These are phyloP conservation scores for Colletotrichum noveboracense DNA, from an alignment of 2,329 filamentous ascomycete genomes.

Conservation along the genomic window DNA sequence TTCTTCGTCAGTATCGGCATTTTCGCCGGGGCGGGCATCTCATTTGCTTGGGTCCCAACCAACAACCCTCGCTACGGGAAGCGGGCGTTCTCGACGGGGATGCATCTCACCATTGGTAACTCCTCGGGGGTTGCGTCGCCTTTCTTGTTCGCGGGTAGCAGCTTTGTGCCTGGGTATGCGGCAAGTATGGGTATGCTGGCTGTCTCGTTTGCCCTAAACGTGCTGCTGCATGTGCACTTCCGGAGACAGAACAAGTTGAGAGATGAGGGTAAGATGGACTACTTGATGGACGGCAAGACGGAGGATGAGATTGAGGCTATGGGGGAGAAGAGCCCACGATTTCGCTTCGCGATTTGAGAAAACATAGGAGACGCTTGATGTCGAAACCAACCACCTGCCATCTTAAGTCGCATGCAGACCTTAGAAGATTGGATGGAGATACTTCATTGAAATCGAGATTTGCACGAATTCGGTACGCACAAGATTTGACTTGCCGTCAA, in stretches of 20 bases:
- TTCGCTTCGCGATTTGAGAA: constrained; percentile 25
- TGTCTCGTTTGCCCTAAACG: constrained; percentile 33
- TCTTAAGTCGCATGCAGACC: too few species aligned
- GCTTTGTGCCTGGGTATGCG: constrained; percentile 55
- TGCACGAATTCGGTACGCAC: too few species aligned
- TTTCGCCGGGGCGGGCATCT: background rate
- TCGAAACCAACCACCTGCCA: too few species aligned
- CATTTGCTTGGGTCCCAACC: constrained; percentile 21
- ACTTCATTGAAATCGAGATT: too few species aligned
- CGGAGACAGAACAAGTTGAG: constrained; percentile 38
- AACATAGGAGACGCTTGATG: too few species aligned
- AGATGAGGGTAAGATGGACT: constrained; percentile 40
- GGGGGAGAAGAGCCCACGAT: constrained; percentile 44
- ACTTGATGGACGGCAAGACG: constrained; percentile 43
- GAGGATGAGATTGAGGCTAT: constrained; percentile 46
- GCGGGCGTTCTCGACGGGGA: constrained; percentile 14
- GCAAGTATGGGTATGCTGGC: constrained; percentile 54
- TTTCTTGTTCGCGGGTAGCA: constrained; percentile 54
- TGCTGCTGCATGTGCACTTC: constrained; percentile 33
- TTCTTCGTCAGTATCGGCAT: constrained; percentile 53
- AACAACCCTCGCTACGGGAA: constrained; percentile 21
- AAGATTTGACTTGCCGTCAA: too few species aligned
- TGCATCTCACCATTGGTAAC: constrained; percentile 21
- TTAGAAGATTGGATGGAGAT: too few species aligned
- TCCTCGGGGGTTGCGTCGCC: constrained; percentile 66